A percentile compares a stretch with the other conserved stretches of the same genome.
Evolutionary conservation across 164 flowering plant species (phyloP).

Genomic region (Macadamia integrifolia): DNA sequence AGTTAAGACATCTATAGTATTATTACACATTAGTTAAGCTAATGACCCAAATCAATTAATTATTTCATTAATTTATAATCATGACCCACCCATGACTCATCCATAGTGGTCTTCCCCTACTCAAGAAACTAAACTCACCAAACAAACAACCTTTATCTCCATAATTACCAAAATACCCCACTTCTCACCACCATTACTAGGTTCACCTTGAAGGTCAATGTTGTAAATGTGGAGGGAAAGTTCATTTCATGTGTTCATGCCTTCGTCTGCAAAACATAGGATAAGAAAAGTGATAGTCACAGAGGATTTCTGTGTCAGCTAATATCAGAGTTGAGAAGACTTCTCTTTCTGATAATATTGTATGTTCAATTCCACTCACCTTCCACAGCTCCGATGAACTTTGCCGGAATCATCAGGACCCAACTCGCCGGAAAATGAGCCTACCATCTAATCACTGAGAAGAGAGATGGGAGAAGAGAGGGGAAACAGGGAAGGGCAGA

Average conservation of each 20-base stretch:
- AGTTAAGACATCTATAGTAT: neutral
- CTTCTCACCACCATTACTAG: slow-evolving; percentile 6
- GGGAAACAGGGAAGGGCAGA: slow-evolving; percentile 6
- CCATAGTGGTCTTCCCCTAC: neutral
- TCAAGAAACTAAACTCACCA: too few species aligned
- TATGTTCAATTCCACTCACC: neutral
- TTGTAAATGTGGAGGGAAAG: slow-evolving; percentile 15
- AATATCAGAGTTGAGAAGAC: neutral
- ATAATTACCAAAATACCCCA: neutral
- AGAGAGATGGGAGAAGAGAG: slow-evolving; percentile 35
- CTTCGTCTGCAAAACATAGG: slow-evolving; percentile 13
- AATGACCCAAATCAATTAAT: neutral
- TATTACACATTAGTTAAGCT: slow-evolving; percentile 1
- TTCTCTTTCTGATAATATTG: neutral
- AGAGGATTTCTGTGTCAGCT: neutral
- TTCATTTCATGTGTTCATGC: slow-evolving; percentile 3
- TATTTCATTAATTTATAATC: slow-evolving; percentile 1
- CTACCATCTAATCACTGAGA: slow-evolving; percentile 8
- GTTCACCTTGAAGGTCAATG: slow-evolving; percentile 12
- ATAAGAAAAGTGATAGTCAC: neutral
- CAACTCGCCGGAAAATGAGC: slow-evolving; percentile 20
- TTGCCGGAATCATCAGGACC: slow-evolving; percentile 3
- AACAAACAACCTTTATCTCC: slow-evolving; percentile 1
- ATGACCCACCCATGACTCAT: neutral
- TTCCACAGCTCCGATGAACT: neutral